Conservation (phyloP, 768 basidiomycete genomes). For the Rickenella mellea region DNA sequence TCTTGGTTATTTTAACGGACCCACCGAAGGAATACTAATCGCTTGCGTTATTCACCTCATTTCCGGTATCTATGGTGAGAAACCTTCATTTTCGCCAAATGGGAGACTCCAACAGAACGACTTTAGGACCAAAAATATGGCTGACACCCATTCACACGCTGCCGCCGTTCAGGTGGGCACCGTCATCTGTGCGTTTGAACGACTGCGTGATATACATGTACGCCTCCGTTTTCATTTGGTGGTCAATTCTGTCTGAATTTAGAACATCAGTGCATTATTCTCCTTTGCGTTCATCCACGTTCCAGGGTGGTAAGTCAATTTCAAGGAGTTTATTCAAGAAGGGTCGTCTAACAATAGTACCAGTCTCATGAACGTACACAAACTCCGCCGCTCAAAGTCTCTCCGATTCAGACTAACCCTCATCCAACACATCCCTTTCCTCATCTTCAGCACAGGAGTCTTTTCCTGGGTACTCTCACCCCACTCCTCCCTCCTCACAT, state of each 20-base stretch:
- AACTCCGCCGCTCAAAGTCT: neutral
- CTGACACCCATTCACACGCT: neutral
- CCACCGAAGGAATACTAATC: slow-evolving; percentile 9
- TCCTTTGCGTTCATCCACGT: slow-evolving; percentile 3
- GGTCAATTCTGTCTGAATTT: neutral
- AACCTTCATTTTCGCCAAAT: neutral
- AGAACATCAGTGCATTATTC: slow-evolving; percentile 3
- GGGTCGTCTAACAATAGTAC: neutral
- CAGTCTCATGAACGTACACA: slow-evolving; percentile 6
- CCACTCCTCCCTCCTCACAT: slow-evolving; percentile 2
- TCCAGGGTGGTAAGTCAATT: slow-evolving; percentile 6
- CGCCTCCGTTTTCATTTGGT: neutral
- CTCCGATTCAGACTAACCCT: slow-evolving; percentile 3
- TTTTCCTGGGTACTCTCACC: slow-evolving; percentile 6
- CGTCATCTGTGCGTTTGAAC: neutral
- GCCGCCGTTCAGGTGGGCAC: neutral
- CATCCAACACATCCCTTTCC: slow-evolving; percentile 3
- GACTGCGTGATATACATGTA: slow-evolving; percentile 6
- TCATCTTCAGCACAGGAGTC: slow-evolving; percentile 4
- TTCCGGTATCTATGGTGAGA: slow-evolving; percentile 5
- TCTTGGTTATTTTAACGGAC: slow-evolving; percentile 10
- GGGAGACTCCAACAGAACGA: neutral
- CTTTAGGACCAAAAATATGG: slow-evolving; percentile 6
- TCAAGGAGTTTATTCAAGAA: neutral
- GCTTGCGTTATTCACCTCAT: slow-evolving; percentile 8